phyloP scores from a whole-genome alignment of 2,329 filamentous ascomycete species.

The Pseudocercospora fijiensis region DNA sequence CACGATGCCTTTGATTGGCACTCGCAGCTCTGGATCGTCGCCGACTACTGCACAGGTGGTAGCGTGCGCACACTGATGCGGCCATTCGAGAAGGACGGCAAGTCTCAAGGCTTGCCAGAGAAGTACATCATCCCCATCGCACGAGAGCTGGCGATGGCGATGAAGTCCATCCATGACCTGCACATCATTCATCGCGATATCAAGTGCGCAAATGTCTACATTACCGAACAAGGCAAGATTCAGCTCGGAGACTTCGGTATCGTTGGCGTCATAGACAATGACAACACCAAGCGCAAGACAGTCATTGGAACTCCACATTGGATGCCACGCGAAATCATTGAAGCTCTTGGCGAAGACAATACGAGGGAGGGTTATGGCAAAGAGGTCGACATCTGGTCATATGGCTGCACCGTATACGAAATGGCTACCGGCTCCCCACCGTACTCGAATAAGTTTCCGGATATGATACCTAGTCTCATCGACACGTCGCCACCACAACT shows the following conservation, averaged over 20 bases:
- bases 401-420: slow-evolving; percentile 77
- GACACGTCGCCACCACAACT: slow-evolving; percentile 64
- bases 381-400: slow-evolving; percentile 75
- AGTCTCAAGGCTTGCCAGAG: slow-evolving; percentile 51
- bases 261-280: slow-evolving; percentile 72
- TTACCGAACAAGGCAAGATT: slow-evolving; percentile 72
- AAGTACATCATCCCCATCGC: slow-evolving; percentile 64
- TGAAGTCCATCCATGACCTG: slow-evolving; percentile 64
- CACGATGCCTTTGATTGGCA: slow-evolving; percentile 76
- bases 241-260: slow-evolving; percentile 86
- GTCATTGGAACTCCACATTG: slow-evolving; percentile 81
- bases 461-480: slow-evolving; percentile 23
- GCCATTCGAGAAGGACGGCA: slow-evolving; percentile 24
- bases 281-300: slow-evolving; percentile 70
- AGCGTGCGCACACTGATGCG: slow-evolving; percentile 69
- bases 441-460: slow-evolving; percentile 45
- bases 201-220: slow-evolving; percentile 73
- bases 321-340: slow-evolving; percentile 74
- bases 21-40: slow-evolving; percentile 83
- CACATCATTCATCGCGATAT: slow-evolving; percentile 66
- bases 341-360: slow-evolving; percentile 50
- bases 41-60: slow-evolving; percentile 80
- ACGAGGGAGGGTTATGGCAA: slow-evolving; percentile 49
- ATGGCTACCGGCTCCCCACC: slow-evolving; percentile 77
- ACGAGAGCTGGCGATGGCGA: slow-evolving; percentile 60